phyloP scores from a whole-genome alignment of 2,329 filamentous ascomycete species.

The Exophiala alcalophila region DNA sequence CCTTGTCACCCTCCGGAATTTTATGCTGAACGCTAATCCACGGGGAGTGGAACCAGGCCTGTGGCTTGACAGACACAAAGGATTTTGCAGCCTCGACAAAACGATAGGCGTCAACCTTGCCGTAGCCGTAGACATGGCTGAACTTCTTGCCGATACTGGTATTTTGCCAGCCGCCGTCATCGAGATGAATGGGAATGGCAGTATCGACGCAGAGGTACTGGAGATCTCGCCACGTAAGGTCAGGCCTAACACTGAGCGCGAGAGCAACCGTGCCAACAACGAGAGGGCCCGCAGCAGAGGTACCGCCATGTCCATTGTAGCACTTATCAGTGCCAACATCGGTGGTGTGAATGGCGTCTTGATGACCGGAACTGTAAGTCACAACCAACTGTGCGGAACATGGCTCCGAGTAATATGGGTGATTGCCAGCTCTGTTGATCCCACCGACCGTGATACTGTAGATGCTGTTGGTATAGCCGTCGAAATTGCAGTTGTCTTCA shows the following conservation, averaged over 20 bases:
- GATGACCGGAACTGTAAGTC: constrained; percentile 88
- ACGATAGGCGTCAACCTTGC: constrained; percentile 84
- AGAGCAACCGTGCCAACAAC: constrained; percentile 90
- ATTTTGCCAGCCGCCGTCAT: constrained; percentile 74
- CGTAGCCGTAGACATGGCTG: constrained; percentile 93
- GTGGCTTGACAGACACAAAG: constrained; percentile 87
- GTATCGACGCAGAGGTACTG: constrained; percentile 87
- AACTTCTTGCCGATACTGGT: constrained; percentile 80
- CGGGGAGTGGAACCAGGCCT: constrained; percentile 90
- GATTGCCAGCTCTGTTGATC: constrained; percentile 79
- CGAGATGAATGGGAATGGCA: constrained; percentile 73
- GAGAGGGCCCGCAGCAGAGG: constrained; percentile 89
- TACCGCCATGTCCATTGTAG: constrained; percentile 81
- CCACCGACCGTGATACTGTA: constrained; percentile 97
- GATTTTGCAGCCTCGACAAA: constrained; percentile 81
- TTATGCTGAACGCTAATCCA: constrained; percentile 85
- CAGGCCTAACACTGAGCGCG: constrained; percentile 77
- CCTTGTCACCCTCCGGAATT: constrained; percentile 81
- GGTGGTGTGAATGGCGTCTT: constrained; percentile 91
- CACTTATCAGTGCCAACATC: constrained; percentile 84
- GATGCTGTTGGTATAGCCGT: constrained; percentile 98
- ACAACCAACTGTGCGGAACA: constrained; percentile 95
- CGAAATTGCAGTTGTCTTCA: constrained; percentile 98
- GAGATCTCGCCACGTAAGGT: constrained; percentile 88
- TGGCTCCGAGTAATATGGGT: constrained; percentile 93